Conservation (phyloP, 108 stramenopile species). For the Cyclotella atomus region DNA sequence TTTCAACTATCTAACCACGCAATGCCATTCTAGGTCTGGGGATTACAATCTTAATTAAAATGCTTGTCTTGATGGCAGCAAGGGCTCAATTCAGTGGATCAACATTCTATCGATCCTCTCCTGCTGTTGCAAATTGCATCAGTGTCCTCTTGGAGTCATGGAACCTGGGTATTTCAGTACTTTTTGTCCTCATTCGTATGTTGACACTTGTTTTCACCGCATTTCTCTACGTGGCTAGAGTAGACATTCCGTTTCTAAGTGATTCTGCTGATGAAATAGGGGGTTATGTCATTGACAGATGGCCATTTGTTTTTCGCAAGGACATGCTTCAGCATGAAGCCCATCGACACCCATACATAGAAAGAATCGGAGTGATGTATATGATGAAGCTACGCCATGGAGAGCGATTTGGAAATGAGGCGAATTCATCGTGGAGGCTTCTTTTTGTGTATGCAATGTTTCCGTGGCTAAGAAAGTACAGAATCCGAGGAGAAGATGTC, state of each 20-base stretch:
- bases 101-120: slow-evolving; percentile 23
- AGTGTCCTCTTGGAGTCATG: slow-evolving; percentile 21
- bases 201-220: slow-evolving; percentile 45
- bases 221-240: slow-evolving; percentile 49
- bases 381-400: slow-evolving; percentile 62
- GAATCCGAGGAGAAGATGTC: slow-evolving; percentile 12
- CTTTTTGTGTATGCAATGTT: slow-evolving; percentile 29
- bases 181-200: slow-evolving; percentile 48
- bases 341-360: slow-evolving; percentile 74
- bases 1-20: no score
- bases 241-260: slow-evolving; percentile 68
- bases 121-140: slow-evolving; percentile 27
- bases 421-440: slow-evolving; percentile 44
- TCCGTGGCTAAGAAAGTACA: slow-evolving; percentile 17
- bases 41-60: slow-evolving; percentile 16
- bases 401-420: slow-evolving; percentile 50
- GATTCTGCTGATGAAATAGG: slow-evolving; percentile 48
- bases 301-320: slow-evolving; percentile 40
- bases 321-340: slow-evolving; percentile 53
- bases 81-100: slow-evolving; percentile 2
- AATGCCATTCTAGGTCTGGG: not conserved
- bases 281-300: slow-evolving; percentile 32
- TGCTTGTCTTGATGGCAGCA: not conserved
- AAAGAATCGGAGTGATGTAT: slow-evolving; percentile 60
- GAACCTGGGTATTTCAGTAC: slow-evolving; percentile 33